Base-by-base conservation (phyloP, 257 asterid genomes). In the Fraxinus cuspidata region DNA sequence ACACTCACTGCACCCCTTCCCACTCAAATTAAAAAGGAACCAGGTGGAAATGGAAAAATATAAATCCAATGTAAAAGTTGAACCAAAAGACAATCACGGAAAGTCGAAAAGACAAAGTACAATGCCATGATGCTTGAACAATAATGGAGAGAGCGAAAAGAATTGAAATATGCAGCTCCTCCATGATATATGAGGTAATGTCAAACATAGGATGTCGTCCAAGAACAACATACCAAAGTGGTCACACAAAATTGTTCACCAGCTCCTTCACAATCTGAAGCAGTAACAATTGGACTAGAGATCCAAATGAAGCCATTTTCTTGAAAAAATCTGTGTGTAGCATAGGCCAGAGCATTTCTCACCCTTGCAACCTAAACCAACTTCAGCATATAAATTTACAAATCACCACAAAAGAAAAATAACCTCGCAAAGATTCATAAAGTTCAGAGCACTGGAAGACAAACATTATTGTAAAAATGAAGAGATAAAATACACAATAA, bases 201-300 rank as follows among this genome's bases (percentile, higher is more conserved):
- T 21, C 73, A 81, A 69, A 47, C 16, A 27, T 70, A 66, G 73
- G 76, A 56, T 40, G n/a, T 63, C 44, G 10, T 44, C 72, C 21
- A 60, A 71, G 81, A 79, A 74, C 35, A 78, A 79, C 94, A 78
- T 93, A 96, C 99, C 99, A 96, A 84, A 78, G 98, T 96, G 53
- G 99, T 96, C 66, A 96, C 98, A 73, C 99, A 92, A 77, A 96
- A 96, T 86, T 93, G 99, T 91, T 96, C 98, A 21, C 99, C 99
- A 77, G 98, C 99, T 86, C 99, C 99, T 92, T 96, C 99, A 85
- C 99, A 96, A 79, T 96, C 99, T 67, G 99, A 93, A 76, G 97
- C 97, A 73, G 98, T 96, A 77, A 96, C 91, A 73, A 96, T 90
- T 31, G 99, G 99, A 86, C 98, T 96, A 67, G 99, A 90, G 79